phyloP scores from a whole-genome alignment of 257 asterid genomes.

The Apocynum venetum region DNA sequence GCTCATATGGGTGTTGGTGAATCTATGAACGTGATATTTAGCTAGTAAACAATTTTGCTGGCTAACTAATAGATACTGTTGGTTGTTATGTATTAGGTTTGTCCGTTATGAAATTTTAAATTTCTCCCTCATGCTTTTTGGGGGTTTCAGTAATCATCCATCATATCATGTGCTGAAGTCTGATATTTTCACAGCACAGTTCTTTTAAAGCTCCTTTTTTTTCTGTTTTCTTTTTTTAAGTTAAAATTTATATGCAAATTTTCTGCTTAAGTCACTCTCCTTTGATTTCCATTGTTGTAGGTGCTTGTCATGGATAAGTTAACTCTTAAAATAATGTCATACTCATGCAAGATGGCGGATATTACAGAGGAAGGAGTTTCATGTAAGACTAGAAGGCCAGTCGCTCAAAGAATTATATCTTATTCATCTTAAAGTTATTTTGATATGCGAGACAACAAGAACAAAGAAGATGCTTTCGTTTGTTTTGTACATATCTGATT shows the following conservation, averaged over 20 bases:
- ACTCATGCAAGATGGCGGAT: constrained; percentile 97
- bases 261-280: constrained; percentile 8
- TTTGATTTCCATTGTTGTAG: constrained; percentile 42
- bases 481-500: neutral
- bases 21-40: neutral
- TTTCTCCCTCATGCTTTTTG: neutral
- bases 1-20: neutral
- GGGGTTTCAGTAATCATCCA: neutral
- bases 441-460: neutral
- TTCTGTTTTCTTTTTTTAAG: too few species aligned
- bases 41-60: neutral
- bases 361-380: constrained; percentile 99
- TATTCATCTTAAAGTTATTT: constrained; percentile 17
- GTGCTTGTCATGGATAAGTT: constrained; percentile 97
- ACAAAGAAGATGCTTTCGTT: neutral
- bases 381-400: constrained; percentile 83
- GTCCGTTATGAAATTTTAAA: neutral
- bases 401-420: constrained; percentile 31
- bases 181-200: neutral
- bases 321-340: constrained; percentile 92
- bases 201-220: neutral
- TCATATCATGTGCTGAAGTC: neutral
- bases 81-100: neutral
- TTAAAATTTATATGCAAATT: neutral
- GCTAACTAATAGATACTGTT: neutral